Base-by-base conservation (phyloP, 2,329 filamentous ascomycete species). In the Alternaria hordeiaustralica region DNA sequence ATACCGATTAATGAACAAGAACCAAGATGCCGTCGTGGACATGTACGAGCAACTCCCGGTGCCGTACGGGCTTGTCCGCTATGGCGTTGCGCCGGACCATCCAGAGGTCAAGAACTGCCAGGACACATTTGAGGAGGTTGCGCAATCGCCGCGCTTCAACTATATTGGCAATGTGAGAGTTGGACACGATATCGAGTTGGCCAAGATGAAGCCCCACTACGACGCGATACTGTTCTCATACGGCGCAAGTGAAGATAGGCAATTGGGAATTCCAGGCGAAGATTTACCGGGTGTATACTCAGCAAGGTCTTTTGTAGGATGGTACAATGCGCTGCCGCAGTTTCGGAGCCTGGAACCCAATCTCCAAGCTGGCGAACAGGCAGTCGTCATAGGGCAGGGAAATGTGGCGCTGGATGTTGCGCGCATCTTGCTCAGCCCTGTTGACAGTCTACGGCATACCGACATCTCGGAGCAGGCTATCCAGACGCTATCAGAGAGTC, bases 61-160 rank as follows among this genome's bases (percentile, higher is more conserved):
- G 5, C 96, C 96, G 0, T 99, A 93, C 77, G 96, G 96, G 1
- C 86, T 99, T 59, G 94, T 97, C 54, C 87, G 96, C 59, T 97
- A 96, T 76, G 96, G 96, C 9, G 96, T 99, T 62, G 96, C 96
- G n/a, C 96, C 96, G 6, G 96, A 99, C 78, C 96, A 99, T 81
- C 95, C 96, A 0, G 95, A 99, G 82, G 96, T 99, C 70, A 99
- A 99, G 93, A 98, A 97, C 77, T 98, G 95, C 78, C 90, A 97
- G 83, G 93, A 96, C 13, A 97, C 93, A 73, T 97, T 99, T 73
- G 89, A 92, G 67, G 92, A 97, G 77, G 92, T 98, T 43, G 96
- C 95, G 1, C 84, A 87, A 30, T 94, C 92, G 3, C 87, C 92
- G 1, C 88, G 90, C 57, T 98, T 98, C 81, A 93, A 90, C 56